Evolutionary conservation across 805 yeast genomes (phyloP).

Genomic region (Debaryomyces tyrocola): DNA sequence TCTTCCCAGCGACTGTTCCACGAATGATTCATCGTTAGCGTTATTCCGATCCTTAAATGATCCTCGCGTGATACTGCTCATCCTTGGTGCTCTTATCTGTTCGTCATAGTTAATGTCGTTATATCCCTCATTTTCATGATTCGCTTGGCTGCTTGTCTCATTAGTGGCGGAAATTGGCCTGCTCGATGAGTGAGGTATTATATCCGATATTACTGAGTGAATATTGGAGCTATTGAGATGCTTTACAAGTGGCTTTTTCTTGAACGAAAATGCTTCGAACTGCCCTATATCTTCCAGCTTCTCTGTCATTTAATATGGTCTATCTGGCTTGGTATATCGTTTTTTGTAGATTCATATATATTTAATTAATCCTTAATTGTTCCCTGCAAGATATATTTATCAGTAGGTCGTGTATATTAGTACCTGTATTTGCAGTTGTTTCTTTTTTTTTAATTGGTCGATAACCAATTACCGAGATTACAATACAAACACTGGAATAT

Average conservation of each 20-base stretch:
- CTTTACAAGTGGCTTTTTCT: constrained; percentile 27
- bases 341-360: too few species aligned
- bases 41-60: constrained; percentile 13
- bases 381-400: background rate
- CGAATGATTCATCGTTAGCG: background rate
- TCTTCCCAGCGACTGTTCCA: background rate
- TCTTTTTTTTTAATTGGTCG: background rate
- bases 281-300: background rate
- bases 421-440: background rate
- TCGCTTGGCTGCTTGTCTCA: background rate
- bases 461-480: background rate
- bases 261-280: constrained; percentile 30
- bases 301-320: constrained; percentile 2
- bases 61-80: constrained; percentile 37
- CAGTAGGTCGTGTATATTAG: background rate
- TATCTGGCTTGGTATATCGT: background rate
- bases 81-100: constrained; percentile 55
- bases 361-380: too few species aligned
- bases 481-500: background rate
- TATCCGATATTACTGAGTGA: constrained; percentile 28
- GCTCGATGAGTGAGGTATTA: constrained; percentile 14
- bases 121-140: background rate
- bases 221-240: background rate
- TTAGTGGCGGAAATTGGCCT: background rate
- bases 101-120: constrained; percentile 47